Conservation (phyloP, 2,329 filamentous ascomycete genomes). For the Falciphora oryzae region DNA sequence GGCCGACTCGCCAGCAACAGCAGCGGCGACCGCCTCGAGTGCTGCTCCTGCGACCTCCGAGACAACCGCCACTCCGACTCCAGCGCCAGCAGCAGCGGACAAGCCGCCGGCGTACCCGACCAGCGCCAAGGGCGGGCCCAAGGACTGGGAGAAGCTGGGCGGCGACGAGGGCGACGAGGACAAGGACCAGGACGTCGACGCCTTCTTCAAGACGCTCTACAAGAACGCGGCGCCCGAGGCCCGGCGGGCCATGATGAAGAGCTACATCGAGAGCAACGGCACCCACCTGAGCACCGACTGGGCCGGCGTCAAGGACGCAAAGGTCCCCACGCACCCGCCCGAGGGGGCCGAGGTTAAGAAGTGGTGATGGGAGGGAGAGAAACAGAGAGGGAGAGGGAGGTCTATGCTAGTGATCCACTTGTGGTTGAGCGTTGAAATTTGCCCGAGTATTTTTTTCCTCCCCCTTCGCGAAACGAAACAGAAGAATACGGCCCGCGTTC, state of each 20-base stretch:
- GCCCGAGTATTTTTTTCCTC: too few relatives aligned
- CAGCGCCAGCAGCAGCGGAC: neutral
- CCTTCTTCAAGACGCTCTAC: constrained; percentile 90
- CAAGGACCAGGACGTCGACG: constrained; percentile 61
- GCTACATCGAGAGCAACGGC: constrained; percentile 87
- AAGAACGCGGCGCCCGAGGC: constrained; percentile 71
- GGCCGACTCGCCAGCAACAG: neutral
- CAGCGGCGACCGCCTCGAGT: neutral
- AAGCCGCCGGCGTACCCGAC: constrained; percentile 67
- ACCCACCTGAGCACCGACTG: constrained; percentile 91
- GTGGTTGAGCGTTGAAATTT: neutral
- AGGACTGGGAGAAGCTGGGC: constrained; percentile 84
- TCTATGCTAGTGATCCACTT: neutral
- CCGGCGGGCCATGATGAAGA: constrained; percentile 95
- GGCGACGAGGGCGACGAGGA: constrained; percentile 47
- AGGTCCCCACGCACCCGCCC: constrained; percentile 66
- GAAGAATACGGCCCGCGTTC: too few relatives aligned
- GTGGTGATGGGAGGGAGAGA: constrained; percentile 38
- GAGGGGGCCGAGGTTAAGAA: constrained; percentile 73
- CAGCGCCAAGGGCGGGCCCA: constrained; percentile 74
- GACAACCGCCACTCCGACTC: neutral
- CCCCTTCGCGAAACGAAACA: too few relatives aligned
- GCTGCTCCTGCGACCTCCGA: neutral
- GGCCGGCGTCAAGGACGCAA: constrained; percentile 68
- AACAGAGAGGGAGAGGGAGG: neutral